Evolutionary conservation across 495 filamentous ascomycete species (phyloP), one percentile per base, ranked within the genome.

Genomic region (Xylaria nigripes): DNA sequence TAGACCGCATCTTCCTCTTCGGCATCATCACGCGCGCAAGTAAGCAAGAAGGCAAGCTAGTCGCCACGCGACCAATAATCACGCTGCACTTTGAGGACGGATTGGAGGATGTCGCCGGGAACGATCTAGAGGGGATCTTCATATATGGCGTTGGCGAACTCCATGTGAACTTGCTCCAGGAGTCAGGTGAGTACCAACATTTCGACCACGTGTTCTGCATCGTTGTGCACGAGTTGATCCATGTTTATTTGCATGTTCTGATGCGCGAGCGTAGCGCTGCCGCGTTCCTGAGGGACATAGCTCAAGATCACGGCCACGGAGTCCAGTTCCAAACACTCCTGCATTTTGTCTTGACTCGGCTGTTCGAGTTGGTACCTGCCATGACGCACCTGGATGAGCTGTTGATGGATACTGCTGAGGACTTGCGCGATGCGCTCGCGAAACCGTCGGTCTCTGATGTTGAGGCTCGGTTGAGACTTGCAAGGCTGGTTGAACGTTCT

Each of bases 1-100:
- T 51, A 2, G 49, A 51, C n/a, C 38, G 15, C 16, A 24, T 51
- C 1, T 51, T 51, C 49, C 43, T 51, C 18, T 51, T 51, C 25
- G 38, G 49, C 3, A 7, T 51, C 32, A 19, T 51, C 9, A 42
- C 38, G 7, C 49, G n/a, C 3, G 23, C 36, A 23, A 16, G 4
- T 9, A 42, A n/a, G 4, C 22, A 18, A 6, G 38, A 51, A 21
- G 48, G 38, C 4, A 30, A 30, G 24, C 29, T 43, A 12, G n/a
- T 6, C 1, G 12, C 34, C 4, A 13, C 2, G 0, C 1, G 10
- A 1, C 22, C 16, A 5, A 3, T 27, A 0, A 19, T 51, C 9
- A 51, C 13, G 2, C n/a, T 50, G 7, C 21, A 1, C 23, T 19
- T 41, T 13, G 0, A 24, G 30, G 7, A 38, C 15, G 12, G 15